phyloP scores from a whole-genome alignment of 2,329 filamentous ascomycete species.

The Sclerotinia borealis region DNA sequence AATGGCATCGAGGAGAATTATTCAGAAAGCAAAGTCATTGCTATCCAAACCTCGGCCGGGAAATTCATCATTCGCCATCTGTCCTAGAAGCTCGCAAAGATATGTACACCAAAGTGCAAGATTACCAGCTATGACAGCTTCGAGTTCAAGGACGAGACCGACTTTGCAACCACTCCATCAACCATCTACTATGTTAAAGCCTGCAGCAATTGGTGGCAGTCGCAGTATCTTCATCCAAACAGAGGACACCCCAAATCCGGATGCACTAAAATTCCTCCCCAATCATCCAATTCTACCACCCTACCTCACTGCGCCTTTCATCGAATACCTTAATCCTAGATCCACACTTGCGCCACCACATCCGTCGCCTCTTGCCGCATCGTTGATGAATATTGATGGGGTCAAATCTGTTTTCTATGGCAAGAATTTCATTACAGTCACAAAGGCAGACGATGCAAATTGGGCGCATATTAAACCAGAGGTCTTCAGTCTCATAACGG shows the following conservation, averaged over 20 bases:
- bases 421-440: slow-evolving; percentile 92
- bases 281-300: slow-evolving; percentile 81
- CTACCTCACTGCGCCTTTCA: slow-evolving; percentile 64
- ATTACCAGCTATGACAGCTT: slow-evolving; percentile 42
- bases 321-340: slow-evolving; percentile 88
- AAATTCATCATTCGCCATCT: slow-evolving; percentile 28
- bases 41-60: slow-evolving; percentile 25
- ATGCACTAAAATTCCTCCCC: slow-evolving; percentile 93
- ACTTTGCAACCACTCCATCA: slow-evolving; percentile 38
- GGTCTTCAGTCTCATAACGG: slow-evolving; percentile 90
- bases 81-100: slow-evolving; percentile 31
- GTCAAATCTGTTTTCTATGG: slow-evolving; percentile 95
- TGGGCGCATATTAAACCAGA: slow-evolving; percentile 96
- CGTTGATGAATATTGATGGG: slow-evolving; percentile 88
- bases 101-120: slow-evolving; percentile 39
- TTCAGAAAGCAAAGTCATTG: slow-evolving; percentile 18
- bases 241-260: slow-evolving; percentile 87
- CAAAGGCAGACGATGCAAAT: slow-evolving; percentile 77
- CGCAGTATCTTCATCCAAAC: slow-evolving; percentile 98
- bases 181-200: slow-evolving; percentile 35
- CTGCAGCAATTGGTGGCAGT: slow-evolving; percentile 35
- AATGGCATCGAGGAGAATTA: slow-evolving; percentile 27
- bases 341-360: slow-evolving; percentile 83
- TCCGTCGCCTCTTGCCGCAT: slow-evolving; percentile 83
- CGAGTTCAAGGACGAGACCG: slow-evolving; percentile 41